These are phyloP conservation scores for Leccinum ponderosum DNA, from an alignment of 1,284 basidiomycete genomes.

Conservation along the genomic window DNA sequence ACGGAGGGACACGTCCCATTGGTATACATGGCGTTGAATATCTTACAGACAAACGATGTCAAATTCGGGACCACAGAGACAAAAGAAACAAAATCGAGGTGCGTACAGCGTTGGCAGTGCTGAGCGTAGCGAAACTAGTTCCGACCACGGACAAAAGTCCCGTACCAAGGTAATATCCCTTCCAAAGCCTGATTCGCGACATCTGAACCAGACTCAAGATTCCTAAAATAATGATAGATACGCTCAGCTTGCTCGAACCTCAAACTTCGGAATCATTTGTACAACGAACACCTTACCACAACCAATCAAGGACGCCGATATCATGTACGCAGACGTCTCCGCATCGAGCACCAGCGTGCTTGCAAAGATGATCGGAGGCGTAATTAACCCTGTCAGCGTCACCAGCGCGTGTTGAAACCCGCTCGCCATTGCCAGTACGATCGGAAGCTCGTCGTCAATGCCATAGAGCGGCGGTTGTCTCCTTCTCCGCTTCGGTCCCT, in stretches of 20 bases:
- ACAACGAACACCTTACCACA: slow-evolving; percentile 51
- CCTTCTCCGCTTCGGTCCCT: slow-evolving; percentile 33
- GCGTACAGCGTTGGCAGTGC: slow-evolving; percentile 68
- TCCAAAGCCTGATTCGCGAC: slow-evolving; percentile 62
- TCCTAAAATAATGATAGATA: slow-evolving; percentile 39
- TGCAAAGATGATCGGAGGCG: slow-evolving; percentile 82
- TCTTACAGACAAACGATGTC: slow-evolving; percentile 42
- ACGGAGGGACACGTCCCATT: slow-evolving; percentile 76
- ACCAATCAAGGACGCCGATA: slow-evolving; percentile 78
- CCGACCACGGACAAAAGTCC: slow-evolving; percentile 85
- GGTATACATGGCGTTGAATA: slow-evolving; percentile 77
- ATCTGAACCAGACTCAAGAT: slow-evolving; percentile 78
- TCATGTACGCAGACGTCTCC: slow-evolving; percentile 71
- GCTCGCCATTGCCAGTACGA: slow-evolving; percentile 65
- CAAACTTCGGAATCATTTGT: neutral
- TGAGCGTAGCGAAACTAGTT: slow-evolving; percentile 83
- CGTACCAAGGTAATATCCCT: slow-evolving; percentile 69
- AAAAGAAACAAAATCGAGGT: neutral
- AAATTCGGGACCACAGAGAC: slow-evolving; percentile 41
- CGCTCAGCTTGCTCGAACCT: neutral
- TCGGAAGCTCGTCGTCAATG: slow-evolving; percentile 52
- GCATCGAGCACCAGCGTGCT: slow-evolving; percentile 58
- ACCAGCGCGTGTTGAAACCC: slow-evolving; percentile 80
- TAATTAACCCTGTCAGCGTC: slow-evolving; percentile 78
- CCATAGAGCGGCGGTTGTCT: slow-evolving; percentile 71